These are phyloP conservation scores for Hortiboletus campestris DNA, from an alignment of 768 basidiomycete species.

Conservation along the genomic window DNA sequence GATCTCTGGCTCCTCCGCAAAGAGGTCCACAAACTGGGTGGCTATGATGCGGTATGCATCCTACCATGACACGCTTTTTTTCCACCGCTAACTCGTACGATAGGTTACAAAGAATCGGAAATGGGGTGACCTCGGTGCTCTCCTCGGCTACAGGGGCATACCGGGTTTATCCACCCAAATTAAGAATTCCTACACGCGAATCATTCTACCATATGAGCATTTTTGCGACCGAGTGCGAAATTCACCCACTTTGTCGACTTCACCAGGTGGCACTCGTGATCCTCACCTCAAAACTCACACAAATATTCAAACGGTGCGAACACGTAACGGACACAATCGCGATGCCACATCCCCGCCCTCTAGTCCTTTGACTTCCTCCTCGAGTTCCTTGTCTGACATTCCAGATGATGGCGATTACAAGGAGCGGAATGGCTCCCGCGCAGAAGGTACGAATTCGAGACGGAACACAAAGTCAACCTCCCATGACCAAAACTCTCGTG, in stretches of 20 bases:
- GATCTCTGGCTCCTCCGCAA: slow-evolving; percentile 93
- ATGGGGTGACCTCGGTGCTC: slow-evolving; percentile 85
- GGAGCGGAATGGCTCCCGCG: slow-evolving; percentile 46
- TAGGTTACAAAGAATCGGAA: slow-evolving; percentile 82
- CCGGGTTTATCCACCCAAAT: slow-evolving; percentile 84
- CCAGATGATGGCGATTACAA: slow-evolving; percentile 72
- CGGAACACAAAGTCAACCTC: slow-evolving; percentile 52
- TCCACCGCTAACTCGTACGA: slow-evolving; percentile 24
- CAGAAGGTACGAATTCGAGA: slow-evolving; percentile 42
- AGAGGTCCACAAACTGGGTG: slow-evolving; percentile 87
- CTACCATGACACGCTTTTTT: slow-evolving; percentile 15
- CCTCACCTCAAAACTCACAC: slow-evolving; percentile 55
- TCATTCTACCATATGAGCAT: slow-evolving; percentile 95
- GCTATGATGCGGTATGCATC: slow-evolving; percentile 73
- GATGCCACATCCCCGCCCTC: slow-evolving; percentile 61
- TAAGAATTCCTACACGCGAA: slow-evolving; percentile 84
- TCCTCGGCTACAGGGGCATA: slow-evolving; percentile 79
- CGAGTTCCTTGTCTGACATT: slow-evolving; percentile 76
- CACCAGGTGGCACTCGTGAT: slow-evolving; percentile 39
- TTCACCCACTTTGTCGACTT: slow-evolving; percentile 48
- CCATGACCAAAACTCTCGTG: slow-evolving; percentile 48
- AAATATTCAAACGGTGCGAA: slow-evolving; percentile 42
- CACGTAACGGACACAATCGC: slow-evolving; percentile 38
- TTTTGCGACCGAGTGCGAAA: slow-evolving; percentile 77
- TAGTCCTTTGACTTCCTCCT: slow-evolving; percentile 74